A percentile compares a stretch with the other conserved stretches of the same genome.
Evolutionary conservation across 2,329 filamentous ascomycete genomes (phyloP).

Genomic region (Didymella segeticola): DNA sequence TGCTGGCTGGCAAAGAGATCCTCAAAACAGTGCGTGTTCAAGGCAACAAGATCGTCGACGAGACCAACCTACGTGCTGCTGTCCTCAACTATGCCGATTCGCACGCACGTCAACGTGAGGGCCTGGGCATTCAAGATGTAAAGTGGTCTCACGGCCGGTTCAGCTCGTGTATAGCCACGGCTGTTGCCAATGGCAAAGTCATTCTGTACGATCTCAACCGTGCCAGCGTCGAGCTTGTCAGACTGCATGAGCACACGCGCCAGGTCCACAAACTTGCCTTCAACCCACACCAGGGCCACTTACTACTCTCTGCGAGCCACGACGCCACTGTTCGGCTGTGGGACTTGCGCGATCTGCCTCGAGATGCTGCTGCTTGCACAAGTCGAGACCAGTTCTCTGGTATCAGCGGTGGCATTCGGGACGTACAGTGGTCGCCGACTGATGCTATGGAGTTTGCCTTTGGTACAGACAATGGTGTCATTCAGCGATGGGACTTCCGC

Average conservation of each 20-base stretch:
- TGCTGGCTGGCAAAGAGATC: conserved; percentile 70
- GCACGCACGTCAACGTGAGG: conserved; percentile 61
- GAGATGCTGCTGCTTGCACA: conserved; percentile 59
- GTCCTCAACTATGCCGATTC: conserved; percentile 64
- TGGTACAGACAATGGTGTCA: conserved; percentile 67
- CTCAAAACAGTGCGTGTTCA: conserved; percentile 69
- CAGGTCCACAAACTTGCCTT: conserved; percentile 72
- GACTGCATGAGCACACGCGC: conserved; percentile 69
- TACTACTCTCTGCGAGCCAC: conserved; percentile 69
- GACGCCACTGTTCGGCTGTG: conserved; percentile 69
- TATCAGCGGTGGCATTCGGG: conserved; percentile 66
- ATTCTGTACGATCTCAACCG: conserved; percentile 70
- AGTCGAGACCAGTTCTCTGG: conserved; percentile 63
- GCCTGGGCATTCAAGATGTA: conserved; percentile 69
- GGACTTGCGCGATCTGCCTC: conserved; percentile 65
- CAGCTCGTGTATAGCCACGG: conserved; percentile 67
- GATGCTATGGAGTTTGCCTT: conserved; percentile 69
- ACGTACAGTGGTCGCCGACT: conserved; percentile 70
- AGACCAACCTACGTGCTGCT: conserved; percentile 67
- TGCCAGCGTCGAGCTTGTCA: conserved; percentile 65
- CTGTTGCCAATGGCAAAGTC: conserved; percentile 69
- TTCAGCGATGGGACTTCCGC: conserved; percentile 70
- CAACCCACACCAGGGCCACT: conserved; percentile 66
- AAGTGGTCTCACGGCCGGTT: conserved; percentile 71
- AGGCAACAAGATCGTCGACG: conserved; percentile 64